phyloP scores from a whole-genome alignment of 2,329 filamentous ascomycete species.

The Cladosporium sp. region DNA sequence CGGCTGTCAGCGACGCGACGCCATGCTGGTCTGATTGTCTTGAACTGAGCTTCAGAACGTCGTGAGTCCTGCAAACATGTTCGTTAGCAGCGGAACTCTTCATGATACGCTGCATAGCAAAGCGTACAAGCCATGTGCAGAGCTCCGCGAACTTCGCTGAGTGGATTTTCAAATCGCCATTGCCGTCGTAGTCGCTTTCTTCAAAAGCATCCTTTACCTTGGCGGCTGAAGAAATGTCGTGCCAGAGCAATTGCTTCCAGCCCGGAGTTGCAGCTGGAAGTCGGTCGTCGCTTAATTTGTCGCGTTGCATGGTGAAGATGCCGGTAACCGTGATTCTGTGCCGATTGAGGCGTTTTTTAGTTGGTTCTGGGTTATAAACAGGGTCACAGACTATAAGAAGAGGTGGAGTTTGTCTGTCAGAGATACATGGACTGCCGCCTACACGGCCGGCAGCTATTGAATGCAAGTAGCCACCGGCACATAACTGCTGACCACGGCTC shows the following conservation, averaged over 20 bases:
- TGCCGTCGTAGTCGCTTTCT: not conserved
- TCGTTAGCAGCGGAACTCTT: not conserved
- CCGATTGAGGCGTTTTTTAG: not conserved
- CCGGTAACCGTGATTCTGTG: not conserved
- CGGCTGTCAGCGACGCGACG: not conserved
- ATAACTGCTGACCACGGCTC: not conserved
- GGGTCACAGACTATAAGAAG: not conserved
- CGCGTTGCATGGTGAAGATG: not conserved
- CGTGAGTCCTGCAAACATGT: not conserved
- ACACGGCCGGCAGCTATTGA: not conserved
- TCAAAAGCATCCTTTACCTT: not conserved
- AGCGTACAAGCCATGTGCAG: conserved; percentile 4
- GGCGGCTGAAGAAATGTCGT: not conserved
- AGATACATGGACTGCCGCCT: not conserved
- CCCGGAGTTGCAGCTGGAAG: not conserved
- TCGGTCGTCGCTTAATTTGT: not conserved
- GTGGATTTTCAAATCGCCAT: not conserved
- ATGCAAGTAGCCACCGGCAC: not conserved
- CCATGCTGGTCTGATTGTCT: not conserved
- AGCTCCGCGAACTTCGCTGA: not conserved
- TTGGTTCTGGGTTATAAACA: not conserved
- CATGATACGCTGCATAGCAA: not conserved
- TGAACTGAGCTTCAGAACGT: not conserved
- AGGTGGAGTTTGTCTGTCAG: conserved; percentile 1
- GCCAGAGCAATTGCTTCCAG: not conserved